A percentile compares a stretch with the other conserved stretches of the same genome.
These are phyloP conservation scores for Leccinum uliginosum DNA, from an alignment of 768 basidiomycete genomes.

Conservation along the genomic window DNA sequence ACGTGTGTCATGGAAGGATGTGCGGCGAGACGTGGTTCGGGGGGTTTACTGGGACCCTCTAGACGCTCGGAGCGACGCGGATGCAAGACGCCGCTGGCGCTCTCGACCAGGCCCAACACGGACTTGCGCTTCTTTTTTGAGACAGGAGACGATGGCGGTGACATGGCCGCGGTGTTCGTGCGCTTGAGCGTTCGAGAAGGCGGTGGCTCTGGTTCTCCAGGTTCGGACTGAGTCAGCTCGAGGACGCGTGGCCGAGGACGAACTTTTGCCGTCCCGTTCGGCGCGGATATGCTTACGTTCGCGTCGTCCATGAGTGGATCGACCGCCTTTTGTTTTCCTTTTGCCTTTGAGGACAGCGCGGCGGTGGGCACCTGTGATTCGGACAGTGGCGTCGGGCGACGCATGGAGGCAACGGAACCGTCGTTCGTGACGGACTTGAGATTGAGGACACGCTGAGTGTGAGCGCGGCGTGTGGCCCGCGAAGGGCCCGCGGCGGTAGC, in stretches of 20 bases:
- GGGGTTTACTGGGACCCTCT: conserved; percentile 13
- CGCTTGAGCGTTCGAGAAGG: conserved; percentile 24
- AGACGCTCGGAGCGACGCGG: conserved; percentile 20
- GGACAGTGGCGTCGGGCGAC: conserved; percentile 2
- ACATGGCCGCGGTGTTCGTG: conserved; percentile 15
- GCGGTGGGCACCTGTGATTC: background rate
- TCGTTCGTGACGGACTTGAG: conserved; percentile 29
- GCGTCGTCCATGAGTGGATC: conserved; percentile 11
- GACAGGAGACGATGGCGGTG: conserved; percentile 19
- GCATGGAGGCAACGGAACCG: conserved; percentile 1
- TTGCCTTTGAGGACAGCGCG: conserved; percentile 25
- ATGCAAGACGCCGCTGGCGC: background rate
- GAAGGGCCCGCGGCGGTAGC: conserved; percentile 41
- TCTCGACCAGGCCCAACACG: conserved; percentile 1
- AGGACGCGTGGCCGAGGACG: conserved; percentile 10
- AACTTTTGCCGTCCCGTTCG: conserved; percentile 8
- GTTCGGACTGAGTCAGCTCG: conserved; percentile 1
- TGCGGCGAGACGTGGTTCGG: background rate
- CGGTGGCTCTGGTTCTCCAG: conserved; percentile 6
- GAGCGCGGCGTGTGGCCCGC: conserved; percentile 58
- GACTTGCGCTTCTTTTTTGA: conserved; percentile 28
- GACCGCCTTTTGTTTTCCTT: conserved; percentile 31
- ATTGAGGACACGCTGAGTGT: conserved; percentile 48
- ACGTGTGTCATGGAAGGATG: background rate
- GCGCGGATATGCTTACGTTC: conserved; percentile 8